Evolutionary conservation across 495 filamentous ascomycete genomes (phyloP).

Genomic region (Hyaloscypha variabilis): DNA sequence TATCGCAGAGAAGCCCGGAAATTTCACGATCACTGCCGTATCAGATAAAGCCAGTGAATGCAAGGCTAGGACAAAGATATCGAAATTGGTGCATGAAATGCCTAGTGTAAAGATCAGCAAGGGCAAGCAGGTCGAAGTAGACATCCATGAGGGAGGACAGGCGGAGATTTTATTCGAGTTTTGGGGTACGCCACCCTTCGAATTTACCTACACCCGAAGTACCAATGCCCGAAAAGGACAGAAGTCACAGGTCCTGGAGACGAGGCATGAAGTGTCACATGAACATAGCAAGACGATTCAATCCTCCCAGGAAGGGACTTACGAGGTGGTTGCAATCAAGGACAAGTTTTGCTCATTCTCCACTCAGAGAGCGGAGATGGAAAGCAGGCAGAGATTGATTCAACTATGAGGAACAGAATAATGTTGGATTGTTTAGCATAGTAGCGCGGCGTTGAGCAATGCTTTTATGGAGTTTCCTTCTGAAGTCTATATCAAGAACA

Average conservation of each 20-base stretch:
- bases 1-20: constrained; percentile 85
- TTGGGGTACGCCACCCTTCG: constrained; percentile 92
- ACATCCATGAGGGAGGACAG: constrained; percentile 95
- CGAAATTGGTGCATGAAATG: constrained; percentile 85
- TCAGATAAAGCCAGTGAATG: constrained; percentile 83
- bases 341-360: constrained; percentile 88
- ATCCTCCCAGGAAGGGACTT: constrained; percentile 91
- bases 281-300: constrained; percentile 77
- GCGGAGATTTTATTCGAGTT: constrained; percentile 93
- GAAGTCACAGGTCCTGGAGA: constrained; percentile 81
- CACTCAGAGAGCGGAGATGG: constrained; percentile 56
- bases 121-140: constrained; percentile 74
- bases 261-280: constrained; percentile 80
- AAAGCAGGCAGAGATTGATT: constrained; percentile 40
- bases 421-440: constrained; percentile 20
- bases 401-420: constrained; percentile 20
- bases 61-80: constrained; percentile 72
- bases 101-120: constrained; percentile 87
- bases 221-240: constrained; percentile 78
- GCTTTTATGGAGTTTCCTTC: constrained; percentile 4
- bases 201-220: constrained; percentile 94
- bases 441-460: constrained; percentile 34
- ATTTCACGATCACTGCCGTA: constrained; percentile 83
- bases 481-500: constrained; percentile 9
- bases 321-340: constrained; percentile 94